Evolutionary conservation across 805 yeast genomes (phyloP).

Genomic region (Yarrowia sp.): DNA sequence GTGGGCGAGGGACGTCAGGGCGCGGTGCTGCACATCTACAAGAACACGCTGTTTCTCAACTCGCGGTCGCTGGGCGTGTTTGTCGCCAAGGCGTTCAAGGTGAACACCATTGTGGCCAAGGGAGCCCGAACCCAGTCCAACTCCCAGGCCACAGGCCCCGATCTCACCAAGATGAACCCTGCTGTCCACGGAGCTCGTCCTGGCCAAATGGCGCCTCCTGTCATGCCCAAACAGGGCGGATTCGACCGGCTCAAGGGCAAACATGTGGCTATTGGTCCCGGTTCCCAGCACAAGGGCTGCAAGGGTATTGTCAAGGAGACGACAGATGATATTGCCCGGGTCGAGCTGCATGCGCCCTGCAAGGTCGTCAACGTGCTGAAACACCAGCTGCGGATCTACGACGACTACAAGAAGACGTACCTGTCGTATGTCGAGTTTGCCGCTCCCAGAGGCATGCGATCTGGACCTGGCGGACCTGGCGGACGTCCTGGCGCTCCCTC

Average conservation of each 20-base stretch:
- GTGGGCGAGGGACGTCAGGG: slow-evolving; percentile 90
- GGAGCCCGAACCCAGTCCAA: slow-evolving; percentile 66
- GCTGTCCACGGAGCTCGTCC: slow-evolving; percentile 54
- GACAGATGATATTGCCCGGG: slow-evolving; percentile 87
- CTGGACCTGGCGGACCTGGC: slow-evolving; percentile 42
- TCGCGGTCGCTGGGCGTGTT: slow-evolving; percentile 92
- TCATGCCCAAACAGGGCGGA: slow-evolving; percentile 67
- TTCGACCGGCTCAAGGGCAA: slow-evolving; percentile 83
- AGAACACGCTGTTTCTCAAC: slow-evolving; percentile 77
- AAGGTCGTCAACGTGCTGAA: slow-evolving; percentile 87
- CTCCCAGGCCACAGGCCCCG: slow-evolving; percentile 41
- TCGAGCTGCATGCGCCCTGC: slow-evolving; percentile 91
- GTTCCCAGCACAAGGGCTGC: slow-evolving; percentile 92
- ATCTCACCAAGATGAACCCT: slow-evolving; percentile 85
- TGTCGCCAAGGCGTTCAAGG: slow-evolving; percentile 75
- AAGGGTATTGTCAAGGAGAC: slow-evolving; percentile 94
- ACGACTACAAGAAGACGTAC: slow-evolving; percentile 59
- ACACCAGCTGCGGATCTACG: slow-evolving; percentile 73
- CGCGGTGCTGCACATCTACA: slow-evolving; percentile 82
- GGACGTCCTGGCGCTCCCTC: slow-evolving; percentile 44
- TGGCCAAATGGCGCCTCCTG: slow-evolving; percentile 62
- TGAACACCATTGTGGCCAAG: slow-evolving; percentile 84
- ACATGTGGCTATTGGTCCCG: slow-evolving; percentile 82
- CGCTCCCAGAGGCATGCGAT: slow-evolving; percentile 51
- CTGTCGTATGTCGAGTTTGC: slow-evolving; percentile 43